These are phyloP conservation scores for Biscogniauxia mediterranea DNA, from an alignment of 2,329 filamentous ascomycete genomes.

Conservation along the genomic window DNA sequence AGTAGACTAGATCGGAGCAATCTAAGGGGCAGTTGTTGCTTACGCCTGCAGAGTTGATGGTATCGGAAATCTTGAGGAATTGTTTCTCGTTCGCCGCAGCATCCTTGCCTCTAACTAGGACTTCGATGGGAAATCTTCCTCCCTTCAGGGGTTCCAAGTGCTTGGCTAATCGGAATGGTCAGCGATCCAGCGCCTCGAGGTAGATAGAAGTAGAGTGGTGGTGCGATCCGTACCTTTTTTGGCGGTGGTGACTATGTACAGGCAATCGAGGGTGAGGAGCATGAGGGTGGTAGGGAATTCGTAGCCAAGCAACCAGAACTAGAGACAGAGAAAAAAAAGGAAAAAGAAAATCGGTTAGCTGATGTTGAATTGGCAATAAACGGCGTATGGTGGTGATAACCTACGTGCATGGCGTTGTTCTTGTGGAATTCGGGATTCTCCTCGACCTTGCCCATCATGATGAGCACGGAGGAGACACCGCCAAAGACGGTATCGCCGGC, in stretches of 20 bases:
- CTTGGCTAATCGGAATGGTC: constrained; percentile 62
- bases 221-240: constrained; percentile 74
- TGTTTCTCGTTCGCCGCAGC: constrained; percentile 87
- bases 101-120: constrained; percentile 89
- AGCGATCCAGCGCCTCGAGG: constrained; percentile 28
- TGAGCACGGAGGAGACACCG: constrained; percentile 80
- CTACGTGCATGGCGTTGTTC: constrained; percentile 92
- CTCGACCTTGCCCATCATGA: constrained; percentile 94
- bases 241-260: constrained; percentile 91
- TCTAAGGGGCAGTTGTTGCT: constrained; percentile 38
- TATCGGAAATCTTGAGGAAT: constrained; percentile 78
- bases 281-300: constrained; percentile 96
- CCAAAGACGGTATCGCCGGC: constrained; percentile 80
- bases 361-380: too few species aligned
- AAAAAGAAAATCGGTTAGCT: constrained; percentile 4
- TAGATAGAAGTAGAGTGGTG: neutral
- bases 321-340: constrained; percentile 6
- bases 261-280: constrained; percentile 80
- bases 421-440: constrained; percentile 87
- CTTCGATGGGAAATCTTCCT: constrained; percentile 88
- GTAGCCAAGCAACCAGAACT: constrained; percentile 99
- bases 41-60: constrained; percentile 84
- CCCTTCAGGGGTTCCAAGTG: constrained; percentile 90
- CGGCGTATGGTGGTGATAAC: constrained; percentile 33
- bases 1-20: neutral